Evolutionary conservation across 2,329 filamentous ascomycete genomes (phyloP).

Genomic region (Pseudogymnoascus sp.): DNA sequence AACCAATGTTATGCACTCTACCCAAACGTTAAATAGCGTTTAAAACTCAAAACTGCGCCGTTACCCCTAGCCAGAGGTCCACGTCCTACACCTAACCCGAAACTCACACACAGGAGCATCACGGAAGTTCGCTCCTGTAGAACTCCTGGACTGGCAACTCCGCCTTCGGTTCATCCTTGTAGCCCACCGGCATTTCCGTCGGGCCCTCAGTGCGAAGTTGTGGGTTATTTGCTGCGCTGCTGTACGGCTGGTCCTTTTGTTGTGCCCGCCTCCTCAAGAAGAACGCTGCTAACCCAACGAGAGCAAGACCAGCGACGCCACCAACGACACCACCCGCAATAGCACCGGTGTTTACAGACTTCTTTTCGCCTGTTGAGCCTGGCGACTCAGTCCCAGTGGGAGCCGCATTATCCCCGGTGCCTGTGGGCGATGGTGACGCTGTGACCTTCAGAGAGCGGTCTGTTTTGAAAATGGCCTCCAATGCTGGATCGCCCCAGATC

Average conservation of each 20-base stretch:
- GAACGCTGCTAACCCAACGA: conserved; percentile 17
- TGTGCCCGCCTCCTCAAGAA: conserved; percentile 8
- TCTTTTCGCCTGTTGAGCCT: neutral
- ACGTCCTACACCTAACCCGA: neutral
- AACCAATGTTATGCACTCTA: neutral
- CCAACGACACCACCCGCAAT: conserved; percentile 20
- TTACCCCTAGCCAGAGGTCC: neutral
- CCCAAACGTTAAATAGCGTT: neutral
- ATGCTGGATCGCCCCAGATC: neutral
- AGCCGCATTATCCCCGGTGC: neutral
- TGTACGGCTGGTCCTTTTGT: neutral
- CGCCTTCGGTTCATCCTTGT: neutral
- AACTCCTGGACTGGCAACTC: neutral
- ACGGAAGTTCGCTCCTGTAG: conserved; percentile 1
- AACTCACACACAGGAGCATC: neutral
- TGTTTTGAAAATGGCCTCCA: conserved; percentile 4
- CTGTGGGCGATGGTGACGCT: neutral
- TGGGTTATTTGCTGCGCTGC: neutral
- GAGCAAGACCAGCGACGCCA: conserved; percentile 17
- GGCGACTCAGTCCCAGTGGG: neutral
- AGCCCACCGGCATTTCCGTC: neutral
- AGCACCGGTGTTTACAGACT: conserved; percentile 14
- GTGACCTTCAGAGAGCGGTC: conserved; percentile 5
- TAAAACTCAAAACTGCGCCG: neutral
- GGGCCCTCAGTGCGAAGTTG: neutral